Percentiles rank a stretch among this genome's conserved stretches.
These are phyloP conservation scores for Tritrichomonas foetus DNA, from an alignment of 208 protist genomes.

Conservation along the genomic window DNA sequence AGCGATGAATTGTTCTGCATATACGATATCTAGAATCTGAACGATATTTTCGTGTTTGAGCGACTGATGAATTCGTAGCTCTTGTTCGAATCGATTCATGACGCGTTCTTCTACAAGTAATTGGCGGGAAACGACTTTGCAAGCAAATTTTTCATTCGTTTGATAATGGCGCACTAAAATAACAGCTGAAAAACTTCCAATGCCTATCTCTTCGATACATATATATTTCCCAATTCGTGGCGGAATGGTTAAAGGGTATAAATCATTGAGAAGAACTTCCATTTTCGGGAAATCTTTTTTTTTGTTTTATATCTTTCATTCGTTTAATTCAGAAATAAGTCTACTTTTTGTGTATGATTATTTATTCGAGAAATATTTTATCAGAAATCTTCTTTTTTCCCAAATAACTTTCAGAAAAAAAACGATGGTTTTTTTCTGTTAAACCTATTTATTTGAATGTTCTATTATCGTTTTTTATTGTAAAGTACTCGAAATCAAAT, in stretches of 20 bases:
- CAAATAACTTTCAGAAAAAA: too few relatives aligned
- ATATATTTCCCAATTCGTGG: neutral
- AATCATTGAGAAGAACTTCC: too few relatives aligned
- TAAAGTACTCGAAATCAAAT: too few relatives aligned
- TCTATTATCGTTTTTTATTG: too few relatives aligned
- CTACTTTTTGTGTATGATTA: too few relatives aligned
- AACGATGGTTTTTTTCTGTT: too few relatives aligned
- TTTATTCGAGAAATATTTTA: too few relatives aligned
- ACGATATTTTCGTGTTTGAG: neutral
- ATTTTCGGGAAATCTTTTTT: too few relatives aligned
- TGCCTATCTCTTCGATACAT: neutral
- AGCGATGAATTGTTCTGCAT: neutral
- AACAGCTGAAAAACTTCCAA: neutral
- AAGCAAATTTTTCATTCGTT: slow-evolving; percentile 21
- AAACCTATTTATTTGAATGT: too few relatives aligned
- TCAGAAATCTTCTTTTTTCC: too few relatives aligned
- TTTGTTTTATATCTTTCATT: too few relatives aligned
- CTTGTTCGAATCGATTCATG: neutral
- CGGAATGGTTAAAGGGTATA: neutral
- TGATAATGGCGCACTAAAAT: neutral
- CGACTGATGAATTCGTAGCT: neutral
- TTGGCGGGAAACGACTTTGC: neutral
- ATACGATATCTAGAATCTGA: neutral
- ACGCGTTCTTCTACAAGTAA: neutral
- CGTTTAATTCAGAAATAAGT: too few relatives aligned